Evolutionary conservation across 1,284 basidiomycete genomes (phyloP), one percentile per base, ranked within the genome.

Genomic region (Malassezia pachydermatis): DNA sequence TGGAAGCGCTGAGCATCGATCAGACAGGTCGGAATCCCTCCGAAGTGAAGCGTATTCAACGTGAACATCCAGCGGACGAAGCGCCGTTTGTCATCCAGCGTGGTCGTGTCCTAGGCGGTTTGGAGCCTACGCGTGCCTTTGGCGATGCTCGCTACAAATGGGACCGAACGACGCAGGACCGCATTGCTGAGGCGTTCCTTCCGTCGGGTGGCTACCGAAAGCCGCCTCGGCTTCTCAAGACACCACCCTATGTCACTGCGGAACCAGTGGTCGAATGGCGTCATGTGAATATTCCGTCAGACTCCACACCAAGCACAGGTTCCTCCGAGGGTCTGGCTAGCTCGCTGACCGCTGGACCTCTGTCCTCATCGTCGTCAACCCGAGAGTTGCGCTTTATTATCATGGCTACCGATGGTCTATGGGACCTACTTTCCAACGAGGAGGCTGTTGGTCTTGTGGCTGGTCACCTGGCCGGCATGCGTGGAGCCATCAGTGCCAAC

Each of bases 141-240:
- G 90, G 90, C 49, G 94, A 96, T 74, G 84, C 88, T 2, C 79
- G 87, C 25, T 98, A 96, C 76, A 95, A 98, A 63, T 79, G 78
- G 77, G 72, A 62, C 51, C 63, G 42, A n/a, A 65, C 66, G 9
- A 59, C 72, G 28, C 73, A 75, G 54, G 65, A 68, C 38, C 62
- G 68, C 34, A 60, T 75, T 5, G 68, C 72, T 27, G 60, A 69
- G 28, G 68, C 73, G 1, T 74, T 76, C 61, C 53, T 70, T 22
- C 67, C 67, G 1, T 62, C 58, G 9, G 59, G 59, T 13, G 27
- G 54, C 2, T 25, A 41, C 0, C 59, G 68, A 6, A 50, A 49
- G 22, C 59, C 65, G 14, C 68, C 68, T 14, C 51, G 55, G 9
- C 36, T 39, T 4, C 55, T 70, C n/a, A 58, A 65, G 46, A 71